Evolutionary conservation across 2,329 filamentous ascomycete genomes (phyloP), one percentile per base, ranked within the genome.

Genomic region (Cryphonectria carpinicola): DNA sequence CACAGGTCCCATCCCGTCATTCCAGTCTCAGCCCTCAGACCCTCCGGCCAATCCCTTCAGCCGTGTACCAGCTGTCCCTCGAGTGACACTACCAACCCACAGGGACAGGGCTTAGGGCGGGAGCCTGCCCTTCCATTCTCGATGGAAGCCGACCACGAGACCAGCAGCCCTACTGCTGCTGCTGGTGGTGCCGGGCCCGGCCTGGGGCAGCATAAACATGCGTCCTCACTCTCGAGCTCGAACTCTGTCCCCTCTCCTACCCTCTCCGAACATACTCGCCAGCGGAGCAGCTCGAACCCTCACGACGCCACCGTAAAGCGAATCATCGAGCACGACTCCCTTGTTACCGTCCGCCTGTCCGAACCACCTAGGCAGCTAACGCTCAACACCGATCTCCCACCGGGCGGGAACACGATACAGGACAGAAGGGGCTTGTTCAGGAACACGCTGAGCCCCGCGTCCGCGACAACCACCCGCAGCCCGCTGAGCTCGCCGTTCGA

Each of bases 291-390:
- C 49, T 72, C 73, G 41, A 73, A 75, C 43, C 70, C 71, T 25
- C 65, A 73, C 22, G 73, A 73, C 62, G 65, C 70, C n/a, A 39
- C 43, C 66, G 69, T 73, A 35, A 74, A 70, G 64, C 70, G 73
- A 43, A 66, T 63, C 22, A 72, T 73, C 71, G 78, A 79, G 10
- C 82, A 83, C 74, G 89, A 91, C 78, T 92, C 90, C 0, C 90
- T 92, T 83, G 88, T 92, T 32, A 92, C 89, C 3, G 89, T 92
- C 25, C 85, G 89, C 56, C 83, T 92, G 61, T 91, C 89, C 3
- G 89, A 90, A 75, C 79, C 82, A 67, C 76, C 84, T 1, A 37
- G 66, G 65, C 71, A 74, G 14, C 74, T 81, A 41, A 75, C 74
- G 1, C 70, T 80, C 37, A 76, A 79, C 65, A 80, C 79, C 11